phyloP scores from a whole-genome alignment of 176 grass and related monocot species.

The Cocos nucifera region DNA sequence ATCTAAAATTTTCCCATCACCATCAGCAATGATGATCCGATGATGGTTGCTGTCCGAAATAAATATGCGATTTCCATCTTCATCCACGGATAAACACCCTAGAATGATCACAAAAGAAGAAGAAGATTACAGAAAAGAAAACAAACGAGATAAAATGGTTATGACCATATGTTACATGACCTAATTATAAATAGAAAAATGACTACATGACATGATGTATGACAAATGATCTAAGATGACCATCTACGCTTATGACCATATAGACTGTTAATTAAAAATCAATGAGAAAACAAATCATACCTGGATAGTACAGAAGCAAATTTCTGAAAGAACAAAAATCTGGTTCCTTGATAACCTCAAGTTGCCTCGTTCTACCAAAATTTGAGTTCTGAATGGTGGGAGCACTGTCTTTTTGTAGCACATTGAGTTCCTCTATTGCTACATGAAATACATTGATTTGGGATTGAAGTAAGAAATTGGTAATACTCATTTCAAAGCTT shows the following conservation, averaged over 20 bases:
- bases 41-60: constrained; percentile 82
- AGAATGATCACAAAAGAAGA: constrained; percentile 8
- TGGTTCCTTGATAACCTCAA: constrained; percentile 38
- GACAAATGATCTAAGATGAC: no score
- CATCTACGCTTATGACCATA: no score
- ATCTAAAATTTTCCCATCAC: constrained; percentile 62
- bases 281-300: constrained; percentile 24
- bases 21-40: constrained; percentile 65
- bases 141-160: background rate
- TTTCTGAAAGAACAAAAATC: constrained; percentile 60
- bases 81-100: constrained; percentile 73
- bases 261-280: constrained; percentile 1
- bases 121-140: background rate
- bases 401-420: constrained; percentile 18
- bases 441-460: constrained; percentile 26
- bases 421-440: constrained; percentile 30
- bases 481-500: background rate
- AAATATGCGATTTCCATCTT: constrained; percentile 72
- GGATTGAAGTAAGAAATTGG: constrained; percentile 1
- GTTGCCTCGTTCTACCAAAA: constrained; percentile 37
- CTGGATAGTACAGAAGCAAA: constrained; percentile 51
- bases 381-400: constrained; percentile 17
- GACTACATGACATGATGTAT: no score
- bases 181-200: no score
- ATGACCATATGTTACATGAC: no score